Percentiles rank a stretch among this genome's conserved stretches.
Conservation (phyloP, 345 rosid species). For the Leavenworthia alabamica region DNA sequence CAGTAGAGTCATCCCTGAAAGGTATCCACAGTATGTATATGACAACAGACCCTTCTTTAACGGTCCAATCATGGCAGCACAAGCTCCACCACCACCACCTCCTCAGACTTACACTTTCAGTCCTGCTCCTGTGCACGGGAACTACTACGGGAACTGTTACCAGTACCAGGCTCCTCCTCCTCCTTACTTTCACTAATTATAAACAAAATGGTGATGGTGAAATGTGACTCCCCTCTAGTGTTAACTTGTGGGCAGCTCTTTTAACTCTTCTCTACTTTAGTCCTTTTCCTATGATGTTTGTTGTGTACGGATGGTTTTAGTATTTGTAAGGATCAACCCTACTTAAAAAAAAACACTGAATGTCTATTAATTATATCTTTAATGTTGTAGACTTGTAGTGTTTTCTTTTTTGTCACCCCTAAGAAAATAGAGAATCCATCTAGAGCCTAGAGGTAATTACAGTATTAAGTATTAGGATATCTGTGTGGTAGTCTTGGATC, state of each 20-base stretch:
- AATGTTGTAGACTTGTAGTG: slow-evolving; percentile 40
- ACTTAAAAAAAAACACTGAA: slow-evolving; percentile 22
- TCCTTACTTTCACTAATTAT: slow-evolving; percentile 55
- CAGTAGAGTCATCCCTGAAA: slow-evolving; percentile 55
- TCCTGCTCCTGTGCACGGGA: slow-evolving; percentile 63
- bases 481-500: not conserved
- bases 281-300: slow-evolving; percentile 31
- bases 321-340: slow-evolving; percentile 38
- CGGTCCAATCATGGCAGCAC: slow-evolving; percentile 45
- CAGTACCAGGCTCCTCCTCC: slow-evolving; percentile 76
- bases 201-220: slow-evolving; percentile 15
- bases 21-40: slow-evolving; percentile 73
- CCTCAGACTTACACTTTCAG: slow-evolving; percentile 65
- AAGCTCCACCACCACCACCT: slow-evolving; percentile 52
- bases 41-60: slow-evolving; percentile 72
- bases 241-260: slow-evolving; percentile 33
- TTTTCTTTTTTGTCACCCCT: not conserved
- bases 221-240: slow-evolving; percentile 35
- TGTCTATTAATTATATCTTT: slow-evolving; percentile 41
- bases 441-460: not conserved
- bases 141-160: slow-evolving; percentile 88
- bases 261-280: slow-evolving; percentile 16
- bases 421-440: not conserved
- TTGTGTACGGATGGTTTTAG: slow-evolving; percentile 65
- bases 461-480: not conserved